A percentile compares a stretch with the other conserved stretches of the same genome.
Evolutionary conservation across 2,329 filamentous ascomycete species (phyloP).

Genomic region (Colletotrichum agaves): DNA sequence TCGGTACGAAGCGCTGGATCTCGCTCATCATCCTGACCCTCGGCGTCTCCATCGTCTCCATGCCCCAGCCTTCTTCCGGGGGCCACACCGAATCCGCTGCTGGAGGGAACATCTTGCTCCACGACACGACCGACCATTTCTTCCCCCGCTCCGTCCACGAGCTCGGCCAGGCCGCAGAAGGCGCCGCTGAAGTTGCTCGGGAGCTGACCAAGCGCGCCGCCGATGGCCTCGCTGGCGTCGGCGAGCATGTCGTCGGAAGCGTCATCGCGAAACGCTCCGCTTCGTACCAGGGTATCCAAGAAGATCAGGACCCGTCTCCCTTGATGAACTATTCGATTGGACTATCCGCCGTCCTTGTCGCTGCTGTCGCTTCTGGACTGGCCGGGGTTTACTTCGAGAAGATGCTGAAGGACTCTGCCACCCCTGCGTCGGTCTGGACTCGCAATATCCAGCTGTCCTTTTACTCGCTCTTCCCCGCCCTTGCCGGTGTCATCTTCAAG

Average conservation of each 20-base stretch:
- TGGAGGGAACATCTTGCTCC: conserved; percentile 69
- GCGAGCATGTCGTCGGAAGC: conserved; percentile 42
- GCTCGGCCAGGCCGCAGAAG: conserved; percentile 65
- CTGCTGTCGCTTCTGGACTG: conserved; percentile 83
- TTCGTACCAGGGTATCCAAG: conserved; percentile 88
- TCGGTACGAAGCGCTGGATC: conserved; percentile 81
- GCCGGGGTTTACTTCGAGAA: conserved; percentile 92
- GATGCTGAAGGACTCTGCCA: conserved; percentile 85
- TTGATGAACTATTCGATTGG: conserved; percentile 84
- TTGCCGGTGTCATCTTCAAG: conserved; percentile 86
- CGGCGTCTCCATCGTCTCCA: conserved; percentile 86
- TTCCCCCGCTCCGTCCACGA: conserved; percentile 85
- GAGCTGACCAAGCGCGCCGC: conserved; percentile 63
- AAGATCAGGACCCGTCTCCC: conserved; percentile 63
- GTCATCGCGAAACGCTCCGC: conserved; percentile 77
- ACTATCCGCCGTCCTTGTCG: conserved; percentile 79
- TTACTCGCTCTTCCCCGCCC: conserved; percentile 90
- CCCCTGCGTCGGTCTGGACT: conserved; percentile 80
- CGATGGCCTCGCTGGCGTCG: conserved; percentile 46
- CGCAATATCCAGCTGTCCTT: conserved; percentile 95
- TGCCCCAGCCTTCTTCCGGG: conserved; percentile 59
- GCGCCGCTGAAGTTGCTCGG: conserved; percentile 59
- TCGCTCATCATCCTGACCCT: conserved; percentile 81
- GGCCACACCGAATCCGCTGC: conserved; percentile 62
- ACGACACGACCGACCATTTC: conserved; percentile 73